phyloP scores from a whole-genome alignment of 257 asterid species.

The Gentiana straminea region DNA sequence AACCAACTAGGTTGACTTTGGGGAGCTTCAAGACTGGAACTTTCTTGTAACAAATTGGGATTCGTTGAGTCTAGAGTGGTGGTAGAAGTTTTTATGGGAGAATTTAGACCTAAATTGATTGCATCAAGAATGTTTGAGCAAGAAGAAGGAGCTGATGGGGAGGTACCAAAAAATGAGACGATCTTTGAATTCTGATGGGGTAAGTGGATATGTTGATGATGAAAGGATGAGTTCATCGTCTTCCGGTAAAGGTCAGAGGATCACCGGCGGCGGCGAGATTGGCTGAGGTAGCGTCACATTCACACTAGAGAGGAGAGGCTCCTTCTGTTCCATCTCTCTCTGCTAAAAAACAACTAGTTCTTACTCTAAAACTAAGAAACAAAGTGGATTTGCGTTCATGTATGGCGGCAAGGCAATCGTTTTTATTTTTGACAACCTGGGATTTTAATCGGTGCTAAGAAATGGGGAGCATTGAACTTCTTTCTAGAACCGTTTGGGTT shows the following conservation, averaged over 20 bases:
- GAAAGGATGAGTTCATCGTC: conserved; percentile 48
- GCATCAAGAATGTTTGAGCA: conserved; percentile 37
- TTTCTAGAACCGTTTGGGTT: too few species aligned
- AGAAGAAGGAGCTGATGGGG: conserved; percentile 32
- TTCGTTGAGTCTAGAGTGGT: conserved; percentile 5
- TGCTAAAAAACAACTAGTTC: too few species aligned
- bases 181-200: conserved; percentile 69
- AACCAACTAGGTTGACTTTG: conserved; percentile 41
- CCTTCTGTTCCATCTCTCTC: conserved; percentile 4
- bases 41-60: conserved; percentile 1
- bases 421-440: too few species aligned
- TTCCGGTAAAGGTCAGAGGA: conserved; percentile 60
- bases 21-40: conserved; percentile 26
- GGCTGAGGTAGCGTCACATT: conserved; percentile 19
- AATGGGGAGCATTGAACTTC: too few species aligned
- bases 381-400: too few species aligned
- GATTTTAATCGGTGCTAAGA: too few species aligned
- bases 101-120: conserved; percentile 17
- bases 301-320: conserved; percentile 49
- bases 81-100: conserved; percentile 19
- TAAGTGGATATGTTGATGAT: conserved; percentile 21
- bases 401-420: too few species aligned
- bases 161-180: conserved; percentile 58
- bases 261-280: conserved; percentile 22
- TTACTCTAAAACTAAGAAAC: too few species aligned